Evolutionary conservation across 2,329 filamentous ascomycete genomes (phyloP).

Genomic region (Hyphodiscus sp.): DNA sequence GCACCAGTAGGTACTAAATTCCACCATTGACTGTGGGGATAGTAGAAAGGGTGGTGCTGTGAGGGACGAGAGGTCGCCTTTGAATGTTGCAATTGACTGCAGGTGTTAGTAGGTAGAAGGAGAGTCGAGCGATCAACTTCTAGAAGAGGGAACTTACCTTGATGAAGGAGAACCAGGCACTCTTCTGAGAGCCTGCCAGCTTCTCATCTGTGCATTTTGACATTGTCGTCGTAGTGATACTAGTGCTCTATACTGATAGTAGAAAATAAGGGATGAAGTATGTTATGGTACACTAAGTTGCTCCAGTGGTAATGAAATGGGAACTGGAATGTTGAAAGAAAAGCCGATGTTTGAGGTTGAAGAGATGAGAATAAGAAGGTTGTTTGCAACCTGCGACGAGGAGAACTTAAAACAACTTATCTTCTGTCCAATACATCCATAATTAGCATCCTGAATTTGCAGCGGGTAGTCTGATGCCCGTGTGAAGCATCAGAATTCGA

Average conservation of each 20-base stretch:
- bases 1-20: constrained; percentile 78
- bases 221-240: background rate
- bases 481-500: too few relatives aligned
- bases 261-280: background rate
- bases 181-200: constrained; percentile 21
- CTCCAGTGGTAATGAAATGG: too few relatives aligned
- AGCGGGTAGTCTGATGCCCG: too few relatives aligned
- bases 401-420: too few relatives aligned
- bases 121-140: background rate
- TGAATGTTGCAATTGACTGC: constrained; percentile 73
- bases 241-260: background rate
- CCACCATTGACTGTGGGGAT: constrained; percentile 68
- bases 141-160: constrained; percentile 18
- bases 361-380: background rate
- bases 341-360: too few relatives aligned
- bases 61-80: constrained; percentile 72
- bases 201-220: constrained; percentile 13
- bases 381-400: background rate
- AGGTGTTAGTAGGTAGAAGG: background rate
- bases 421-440: too few relatives aligned
- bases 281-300: too few relatives aligned
- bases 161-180: constrained; percentile 27
- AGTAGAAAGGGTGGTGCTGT: constrained; percentile 82
- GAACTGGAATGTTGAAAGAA: too few relatives aligned
- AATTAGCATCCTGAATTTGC: too few relatives aligned